Evolutionary conservation across 768 basidiomycete genomes (phyloP).

Genomic region (Naganishia friedmannii): DNA sequence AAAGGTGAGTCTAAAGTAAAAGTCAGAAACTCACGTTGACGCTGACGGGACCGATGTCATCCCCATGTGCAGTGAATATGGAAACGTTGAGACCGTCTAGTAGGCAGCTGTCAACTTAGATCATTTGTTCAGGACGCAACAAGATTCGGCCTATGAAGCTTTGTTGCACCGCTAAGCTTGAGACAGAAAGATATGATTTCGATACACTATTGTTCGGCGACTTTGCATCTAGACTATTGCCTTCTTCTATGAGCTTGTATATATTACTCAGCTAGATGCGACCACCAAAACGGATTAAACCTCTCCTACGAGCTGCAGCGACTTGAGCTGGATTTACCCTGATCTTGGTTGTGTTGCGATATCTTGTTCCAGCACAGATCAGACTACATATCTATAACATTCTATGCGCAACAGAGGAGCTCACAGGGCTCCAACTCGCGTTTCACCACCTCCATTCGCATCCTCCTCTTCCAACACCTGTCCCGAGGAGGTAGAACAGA

Average conservation of each 20-base stretch:
- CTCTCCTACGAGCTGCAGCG: too few relatives aligned
- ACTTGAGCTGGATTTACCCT: too few relatives aligned
- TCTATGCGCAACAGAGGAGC: too few relatives aligned
- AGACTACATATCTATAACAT: too few relatives aligned
- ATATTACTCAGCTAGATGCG: not conserved
- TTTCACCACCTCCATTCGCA: too few relatives aligned
- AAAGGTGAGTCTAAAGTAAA: conserved; percentile 50
- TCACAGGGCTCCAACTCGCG: too few relatives aligned
- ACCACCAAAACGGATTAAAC: not conserved
- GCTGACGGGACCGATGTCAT: not conserved
- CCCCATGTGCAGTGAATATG: conserved; percentile 38
- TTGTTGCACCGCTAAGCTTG: not conserved
- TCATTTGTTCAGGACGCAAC: not conserved
- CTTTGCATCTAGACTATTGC: not conserved
- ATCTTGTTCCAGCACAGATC: too few relatives aligned
- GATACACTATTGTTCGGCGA: not conserved
- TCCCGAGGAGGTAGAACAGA: too few relatives aligned
- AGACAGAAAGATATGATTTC: not conserved
- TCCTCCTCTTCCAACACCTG: too few relatives aligned
- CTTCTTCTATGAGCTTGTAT: not conserved
- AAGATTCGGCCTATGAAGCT: not conserved
- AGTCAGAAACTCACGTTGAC: not conserved
- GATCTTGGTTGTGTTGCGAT: too few relatives aligned
- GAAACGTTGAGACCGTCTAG: conserved; percentile 42
- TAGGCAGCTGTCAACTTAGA: not conserved